These are phyloP conservation scores for Xylaria telfairii DNA, from an alignment of 495 filamentous ascomycete species.

Conservation along the genomic window DNA sequence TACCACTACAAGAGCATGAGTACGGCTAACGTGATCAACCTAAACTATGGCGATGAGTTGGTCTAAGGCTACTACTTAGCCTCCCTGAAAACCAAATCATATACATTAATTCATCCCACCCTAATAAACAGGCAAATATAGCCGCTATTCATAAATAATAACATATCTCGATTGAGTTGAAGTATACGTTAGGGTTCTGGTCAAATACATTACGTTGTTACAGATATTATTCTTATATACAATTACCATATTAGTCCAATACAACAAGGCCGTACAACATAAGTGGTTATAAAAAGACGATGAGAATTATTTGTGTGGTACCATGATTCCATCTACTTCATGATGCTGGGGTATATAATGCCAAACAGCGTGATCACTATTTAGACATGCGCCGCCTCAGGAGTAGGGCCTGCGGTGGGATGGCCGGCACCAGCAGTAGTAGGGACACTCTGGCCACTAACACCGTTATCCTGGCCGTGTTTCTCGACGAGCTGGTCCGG, in stretches of 20 bases:
- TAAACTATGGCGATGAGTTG: too few species aligned
- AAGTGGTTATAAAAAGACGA: not conserved
- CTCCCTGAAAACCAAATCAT: too few species aligned
- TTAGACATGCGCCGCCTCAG: not conserved
- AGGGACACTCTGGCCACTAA: not conserved
- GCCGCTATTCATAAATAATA: too few species aligned
- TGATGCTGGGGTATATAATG: conserved; percentile 1
- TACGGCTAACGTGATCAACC: too few species aligned
- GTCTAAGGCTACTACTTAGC: too few species aligned
- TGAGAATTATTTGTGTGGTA: not conserved
- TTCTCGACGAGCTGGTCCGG: conserved; percentile 33
- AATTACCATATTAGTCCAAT: not conserved
- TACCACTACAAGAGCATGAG: too few species aligned
- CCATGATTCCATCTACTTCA: not conserved
- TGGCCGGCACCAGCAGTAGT: conserved; percentile 14
- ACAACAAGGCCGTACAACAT: not conserved
- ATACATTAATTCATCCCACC: too few species aligned
- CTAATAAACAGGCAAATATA: too few species aligned
- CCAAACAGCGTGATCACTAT: not conserved
- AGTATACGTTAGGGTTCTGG: too few species aligned
- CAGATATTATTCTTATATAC: not conserved
- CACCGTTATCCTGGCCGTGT: conserved; percentile 4
- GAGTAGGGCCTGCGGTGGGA: not conserved
- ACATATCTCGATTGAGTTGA: too few species aligned
- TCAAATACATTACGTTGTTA: not conserved